These are phyloP conservation scores for Lecanicillium sp. DNA, from an alignment of 2,329 filamentous ascomycete species.

Conservation along the genomic window DNA sequence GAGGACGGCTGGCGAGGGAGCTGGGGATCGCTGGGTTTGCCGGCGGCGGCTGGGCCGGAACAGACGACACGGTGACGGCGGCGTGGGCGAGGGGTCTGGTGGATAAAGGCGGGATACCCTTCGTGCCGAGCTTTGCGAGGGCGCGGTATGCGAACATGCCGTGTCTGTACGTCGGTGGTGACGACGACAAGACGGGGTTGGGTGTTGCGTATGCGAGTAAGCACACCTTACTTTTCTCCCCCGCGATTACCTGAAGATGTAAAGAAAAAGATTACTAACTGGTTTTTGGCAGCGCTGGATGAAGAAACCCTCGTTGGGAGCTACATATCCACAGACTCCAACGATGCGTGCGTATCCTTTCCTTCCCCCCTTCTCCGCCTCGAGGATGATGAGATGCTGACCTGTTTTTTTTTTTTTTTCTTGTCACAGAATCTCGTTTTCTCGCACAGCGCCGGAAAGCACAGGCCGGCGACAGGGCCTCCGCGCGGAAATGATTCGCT, in stretches of 20 bases:
- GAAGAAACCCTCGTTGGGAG: slow-evolving; percentile 30
- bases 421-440: slow-evolving; percentile 15
- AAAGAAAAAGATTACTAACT: background rate
- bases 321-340: slow-evolving; percentile 38
- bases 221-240: no score
- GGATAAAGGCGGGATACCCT: slow-evolving; percentile 34
- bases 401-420: background rate
- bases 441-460: slow-evolving; percentile 16
- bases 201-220: slow-evolving; percentile 40
- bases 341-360: slow-evolving; percentile 38
- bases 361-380: no score
- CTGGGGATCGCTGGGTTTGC: slow-evolving; percentile 6
- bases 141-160: slow-evolving; percentile 29
- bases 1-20: slow-evolving; percentile 25
- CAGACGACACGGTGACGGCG: slow-evolving; percentile 24
- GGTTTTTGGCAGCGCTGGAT: slow-evolving; percentile 26
- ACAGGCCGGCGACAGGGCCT: slow-evolving; percentile 19
- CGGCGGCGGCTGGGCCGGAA: slow-evolving; percentile 8
- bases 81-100: slow-evolving; percentile 35
- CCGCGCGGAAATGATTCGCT: slow-evolving; percentile 31
- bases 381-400: background rate
- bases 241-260: slow-evolving; percentile 6
- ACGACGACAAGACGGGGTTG: slow-evolving; percentile 33
- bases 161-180: slow-evolving; percentile 34
- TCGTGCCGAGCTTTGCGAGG: slow-evolving; percentile 26